phyloP scores from a whole-genome alignment of 805 yeast species.

The Yamadazyma takamatsuzukensis region DNA sequence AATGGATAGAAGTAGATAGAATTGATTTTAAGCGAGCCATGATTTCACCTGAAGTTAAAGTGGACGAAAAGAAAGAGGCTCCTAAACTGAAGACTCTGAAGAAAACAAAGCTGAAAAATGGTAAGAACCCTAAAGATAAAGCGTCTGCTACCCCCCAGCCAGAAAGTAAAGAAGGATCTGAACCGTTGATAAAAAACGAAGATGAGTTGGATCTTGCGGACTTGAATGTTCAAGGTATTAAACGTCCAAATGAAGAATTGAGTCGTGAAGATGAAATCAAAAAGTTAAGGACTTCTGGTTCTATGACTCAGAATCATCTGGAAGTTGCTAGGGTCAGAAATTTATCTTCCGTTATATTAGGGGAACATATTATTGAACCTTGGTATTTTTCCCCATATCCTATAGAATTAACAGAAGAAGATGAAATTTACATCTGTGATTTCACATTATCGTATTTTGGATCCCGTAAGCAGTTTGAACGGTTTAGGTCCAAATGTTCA shows the following conservation, averaged over 20 bases:
- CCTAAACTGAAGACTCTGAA: slow-evolving; percentile 26
- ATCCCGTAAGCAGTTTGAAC: slow-evolving; percentile 83
- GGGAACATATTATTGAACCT: slow-evolving; percentile 90
- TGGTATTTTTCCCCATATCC: slow-evolving; percentile 99
- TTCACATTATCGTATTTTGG: slow-evolving; percentile 87
- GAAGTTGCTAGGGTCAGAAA: slow-evolving; percentile 92
- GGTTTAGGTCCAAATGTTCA: slow-evolving; percentile 84
- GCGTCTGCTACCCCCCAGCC: slow-evolving; percentile 23
- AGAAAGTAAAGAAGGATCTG: slow-evolving; percentile 24
- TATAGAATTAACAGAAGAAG: slow-evolving; percentile 88
- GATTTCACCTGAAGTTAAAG: slow-evolving; percentile 63
- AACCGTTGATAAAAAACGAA: slow-evolving; percentile 23
- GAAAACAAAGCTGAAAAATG: slow-evolving; percentile 18
- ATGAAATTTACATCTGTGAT: slow-evolving; percentile 85
- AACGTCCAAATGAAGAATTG: slow-evolving; percentile 63
- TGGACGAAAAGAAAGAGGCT: slow-evolving; percentile 34
- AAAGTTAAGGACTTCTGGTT: slow-evolving; percentile 89
- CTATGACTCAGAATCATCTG: slow-evolving; percentile 85
- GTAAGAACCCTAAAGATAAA: slow-evolving; percentile 26
- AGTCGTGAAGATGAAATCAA: slow-evolving; percentile 91
- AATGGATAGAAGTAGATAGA: slow-evolving; percentile 77
- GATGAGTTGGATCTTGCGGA: slow-evolving; percentile 84
- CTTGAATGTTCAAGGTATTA: slow-evolving; percentile 78
- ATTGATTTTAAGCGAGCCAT: slow-evolving; percentile 71
- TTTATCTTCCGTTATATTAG: slow-evolving; percentile 72